Evolutionary conservation across 2,329 filamentous ascomycete genomes (phyloP).

Genomic region (Neofusicoccum umdonicola): DNA sequence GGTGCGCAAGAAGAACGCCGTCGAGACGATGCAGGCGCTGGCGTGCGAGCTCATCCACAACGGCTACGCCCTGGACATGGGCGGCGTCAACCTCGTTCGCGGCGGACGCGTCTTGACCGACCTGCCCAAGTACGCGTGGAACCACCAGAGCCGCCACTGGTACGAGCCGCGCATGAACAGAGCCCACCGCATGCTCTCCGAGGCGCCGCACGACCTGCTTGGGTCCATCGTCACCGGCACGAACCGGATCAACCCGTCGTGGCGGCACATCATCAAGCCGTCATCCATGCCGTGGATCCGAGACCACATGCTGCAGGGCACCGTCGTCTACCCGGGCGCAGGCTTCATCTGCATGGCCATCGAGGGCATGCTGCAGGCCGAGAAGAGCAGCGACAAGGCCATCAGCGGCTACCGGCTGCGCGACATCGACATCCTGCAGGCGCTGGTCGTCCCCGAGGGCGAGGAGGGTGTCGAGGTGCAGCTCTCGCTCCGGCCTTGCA

Average conservation of each 20-base stretch:
- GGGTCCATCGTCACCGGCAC: constrained; percentile 27
- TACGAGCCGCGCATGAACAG: constrained; percentile 19
- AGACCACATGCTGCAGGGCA: constrained; percentile 25
- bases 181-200: background rate
- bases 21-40: constrained; percentile 14
- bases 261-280: constrained; percentile 21
- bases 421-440: background rate
- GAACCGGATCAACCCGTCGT: constrained; percentile 18
- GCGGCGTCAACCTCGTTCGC: constrained; percentile 22
- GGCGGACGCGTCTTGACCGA: constrained; percentile 19
- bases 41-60: constrained; percentile 23
- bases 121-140: constrained; percentile 28
- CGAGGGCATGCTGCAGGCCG: constrained; percentile 22
- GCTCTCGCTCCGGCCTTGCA: background rate
- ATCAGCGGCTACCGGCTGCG: background rate
- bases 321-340: constrained; percentile 30
- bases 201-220: constrained; percentile 22
- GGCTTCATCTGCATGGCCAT: constrained; percentile 32
- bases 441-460: background rate
- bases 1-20: constrained; percentile 3
- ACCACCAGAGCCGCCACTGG: constrained; percentile 25
- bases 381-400: background rate
- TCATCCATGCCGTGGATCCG: constrained; percentile 26
- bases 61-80: constrained; percentile 21
- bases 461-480: background rate